phyloP scores from a whole-genome alignment of 148 eudicot genomes.

The Hydrangea macrophylla region DNA sequence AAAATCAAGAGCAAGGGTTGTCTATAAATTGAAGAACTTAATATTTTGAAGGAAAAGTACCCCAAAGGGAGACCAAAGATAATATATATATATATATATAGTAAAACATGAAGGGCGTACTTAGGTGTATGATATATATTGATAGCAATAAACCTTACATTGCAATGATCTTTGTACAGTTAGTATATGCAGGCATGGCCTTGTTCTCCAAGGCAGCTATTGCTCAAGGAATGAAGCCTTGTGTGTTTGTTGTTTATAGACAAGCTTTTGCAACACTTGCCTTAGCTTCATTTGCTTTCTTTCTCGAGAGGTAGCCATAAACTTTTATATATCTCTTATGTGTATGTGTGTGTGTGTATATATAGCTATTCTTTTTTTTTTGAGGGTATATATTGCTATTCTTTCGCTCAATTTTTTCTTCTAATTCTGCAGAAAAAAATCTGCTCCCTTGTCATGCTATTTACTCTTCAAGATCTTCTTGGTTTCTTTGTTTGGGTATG shows the following conservation, averaged over 20 bases:
- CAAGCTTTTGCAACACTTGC: constrained; percentile 35
- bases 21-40: too few species aligned
- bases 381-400: background rate
- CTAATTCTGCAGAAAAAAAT: constrained; percentile 27
- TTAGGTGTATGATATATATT: background rate
- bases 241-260: constrained; percentile 31
- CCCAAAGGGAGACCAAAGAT: background rate
- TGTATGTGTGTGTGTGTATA: too few species aligned
- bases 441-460: constrained; percentile 19
- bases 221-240: too few species aligned
- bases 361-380: background rate
- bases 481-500: constrained; percentile 19
- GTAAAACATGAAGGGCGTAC: constrained; percentile 5
- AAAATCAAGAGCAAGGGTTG: too few species aligned
- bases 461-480: constrained; percentile 36
- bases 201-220: too few species aligned
- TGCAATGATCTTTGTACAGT: constrained; percentile 23
- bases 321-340: too few species aligned
- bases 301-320: constrained; percentile 27
- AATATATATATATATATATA: too few species aligned
- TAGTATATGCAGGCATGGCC: too few species aligned
- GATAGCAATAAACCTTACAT: constrained; percentile 31
- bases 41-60: too few species aligned
- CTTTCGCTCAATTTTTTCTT: background rate
- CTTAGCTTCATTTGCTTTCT: constrained; percentile 39